Evolutionary conservation across 495 filamentous ascomycete species (phyloP), one percentile per base, ranked within the genome.

Genomic region (Lepidopterella palustris): DNA sequence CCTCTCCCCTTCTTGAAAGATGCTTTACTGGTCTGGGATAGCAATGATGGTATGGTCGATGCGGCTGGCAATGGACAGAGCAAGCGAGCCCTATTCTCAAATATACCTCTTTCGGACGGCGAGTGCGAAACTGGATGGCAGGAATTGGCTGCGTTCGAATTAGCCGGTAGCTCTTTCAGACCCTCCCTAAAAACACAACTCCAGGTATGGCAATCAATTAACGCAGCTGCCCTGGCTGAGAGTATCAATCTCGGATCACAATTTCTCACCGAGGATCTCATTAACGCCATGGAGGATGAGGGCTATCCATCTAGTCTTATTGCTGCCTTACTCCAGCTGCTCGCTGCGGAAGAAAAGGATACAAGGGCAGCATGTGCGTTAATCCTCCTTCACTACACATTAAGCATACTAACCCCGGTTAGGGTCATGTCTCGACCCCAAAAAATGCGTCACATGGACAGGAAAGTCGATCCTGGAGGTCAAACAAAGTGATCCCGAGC

Each of bases 391-490:
- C 29, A 40, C 23, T 51, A 8, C 39, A 63, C 5, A 45, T 54
- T 25, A 1, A 52, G 52, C 10, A 42, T 42, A 2, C 10, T 42
- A 42, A 42, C 35, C 3, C 18, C 18, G 58, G 47, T 6, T 57
- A 79, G 79, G 76, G 75, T 70, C 76, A 10, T 77, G 68, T 48
- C 70, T 84, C 57, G 75, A 82, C 55, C 76, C 73, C 51, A 53
- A 57, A 5, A 73, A 69, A 25, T 78, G 75, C 50, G 69, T 78
- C 2, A 64, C 51, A 3, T 84, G 79, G 76, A 72, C 82, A 13
- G 83, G 84, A 3, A 73, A 72, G 58, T 77, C 73, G 3, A 72
- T 80, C 59, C 73, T 86, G 4, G 77, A 80, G 60, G 73, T 75
- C 26, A 74, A 70, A 45, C 35, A 63, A 10, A 49, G 29, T 11